Conservation (phyloP, 1,284 basidiomycete species). For the Austropuccinia psidii region DNA sequence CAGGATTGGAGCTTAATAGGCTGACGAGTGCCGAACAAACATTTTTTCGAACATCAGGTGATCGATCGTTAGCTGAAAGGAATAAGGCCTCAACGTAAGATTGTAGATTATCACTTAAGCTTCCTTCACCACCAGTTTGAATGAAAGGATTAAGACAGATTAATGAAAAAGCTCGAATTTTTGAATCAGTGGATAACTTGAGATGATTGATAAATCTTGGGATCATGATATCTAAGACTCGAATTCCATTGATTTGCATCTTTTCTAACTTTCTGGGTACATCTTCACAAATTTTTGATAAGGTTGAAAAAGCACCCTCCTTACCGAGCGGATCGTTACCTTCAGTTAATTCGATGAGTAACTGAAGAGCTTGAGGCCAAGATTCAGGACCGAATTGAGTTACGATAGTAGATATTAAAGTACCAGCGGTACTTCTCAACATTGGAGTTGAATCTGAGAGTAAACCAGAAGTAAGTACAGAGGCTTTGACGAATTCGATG, state of each 20-base stretch:
- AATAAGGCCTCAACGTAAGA: slow-evolving; percentile 85
- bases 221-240: slow-evolving; percentile 86
- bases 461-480: slow-evolving; percentile 60
- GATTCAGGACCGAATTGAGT: slow-evolving; percentile 65
- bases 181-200: slow-evolving; percentile 64
- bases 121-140: slow-evolving; percentile 64
- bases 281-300: slow-evolving; percentile 95
- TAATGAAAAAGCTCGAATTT: slow-evolving; percentile 88
- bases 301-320: slow-evolving; percentile 85
- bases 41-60: slow-evolving; percentile 82
- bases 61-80: slow-evolving; percentile 86
- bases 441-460: slow-evolving; percentile 70
- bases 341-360: slow-evolving; percentile 69
- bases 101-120: slow-evolving; percentile 84
- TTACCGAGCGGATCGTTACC: slow-evolving; percentile 54
- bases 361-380: slow-evolving; percentile 84
- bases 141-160: slow-evolving; percentile 91
- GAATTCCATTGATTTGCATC: slow-evolving; percentile 74
- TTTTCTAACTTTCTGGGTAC: slow-evolving; percentile 85
- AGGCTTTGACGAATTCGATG: slow-evolving; percentile 68
- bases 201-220: slow-evolving; percentile 84
- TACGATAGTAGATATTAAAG: slow-evolving; percentile 77
- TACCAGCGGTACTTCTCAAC: slow-evolving; percentile 82
- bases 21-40: slow-evolving; percentile 94
- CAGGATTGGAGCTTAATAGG: slow-evolving; percentile 81